These are phyloP conservation scores for Trypanosoma cruzi DNA, from an alignment of 208 protist species.

Conservation along the genomic window DNA sequence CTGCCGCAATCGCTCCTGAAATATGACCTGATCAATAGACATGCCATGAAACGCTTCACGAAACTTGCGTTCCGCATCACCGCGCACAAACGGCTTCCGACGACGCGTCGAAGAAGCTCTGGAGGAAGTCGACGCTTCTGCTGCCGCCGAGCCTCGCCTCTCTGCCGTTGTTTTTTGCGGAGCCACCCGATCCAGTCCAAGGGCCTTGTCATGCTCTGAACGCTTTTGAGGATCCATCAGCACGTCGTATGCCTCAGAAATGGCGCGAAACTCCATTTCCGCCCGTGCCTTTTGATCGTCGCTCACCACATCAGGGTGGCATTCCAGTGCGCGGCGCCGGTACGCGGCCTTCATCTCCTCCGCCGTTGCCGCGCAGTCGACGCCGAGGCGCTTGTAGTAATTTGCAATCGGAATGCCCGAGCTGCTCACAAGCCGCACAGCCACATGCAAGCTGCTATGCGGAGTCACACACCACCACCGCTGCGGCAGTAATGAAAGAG, in stretches of 20 bases:
- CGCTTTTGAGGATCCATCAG: slow-evolving; percentile 39
- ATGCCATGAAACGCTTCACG: slow-evolving; percentile 82
- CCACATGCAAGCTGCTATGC: background rate
- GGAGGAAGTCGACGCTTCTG: background rate
- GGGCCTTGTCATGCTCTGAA: slow-evolving; percentile 38
- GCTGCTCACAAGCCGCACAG: slow-evolving; percentile 24
- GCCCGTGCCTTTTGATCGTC: slow-evolving; percentile 26
- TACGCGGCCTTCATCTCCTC: slow-evolving; percentile 55
- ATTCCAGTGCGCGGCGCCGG: slow-evolving; percentile 32
- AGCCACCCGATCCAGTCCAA: slow-evolving; percentile 41
- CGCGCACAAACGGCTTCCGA: slow-evolving; percentile 63
- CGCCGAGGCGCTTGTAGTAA: slow-evolving; percentile 66
- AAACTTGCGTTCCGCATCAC: slow-evolving; percentile 86
- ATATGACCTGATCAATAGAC: slow-evolving; percentile 82
- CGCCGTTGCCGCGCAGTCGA: slow-evolving; percentile 46
- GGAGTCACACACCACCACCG: background rate
- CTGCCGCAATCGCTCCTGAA: slow-evolving; percentile 60
- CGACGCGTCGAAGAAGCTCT: slow-evolving; percentile 7
- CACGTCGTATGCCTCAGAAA: slow-evolving; percentile 48
- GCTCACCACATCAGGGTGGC: slow-evolving; percentile 46
- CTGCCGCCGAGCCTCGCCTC: background rate
- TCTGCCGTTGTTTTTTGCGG: slow-evolving; percentile 8
- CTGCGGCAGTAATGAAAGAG: background rate
- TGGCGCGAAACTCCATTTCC: slow-evolving; percentile 35
- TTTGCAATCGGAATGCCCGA: slow-evolving; percentile 30